Evolutionary conservation across 306 rosid genomes (phyloP), one percentile per base, ranked within the genome.

Genomic region (Gastrolobium villosum): DNA sequence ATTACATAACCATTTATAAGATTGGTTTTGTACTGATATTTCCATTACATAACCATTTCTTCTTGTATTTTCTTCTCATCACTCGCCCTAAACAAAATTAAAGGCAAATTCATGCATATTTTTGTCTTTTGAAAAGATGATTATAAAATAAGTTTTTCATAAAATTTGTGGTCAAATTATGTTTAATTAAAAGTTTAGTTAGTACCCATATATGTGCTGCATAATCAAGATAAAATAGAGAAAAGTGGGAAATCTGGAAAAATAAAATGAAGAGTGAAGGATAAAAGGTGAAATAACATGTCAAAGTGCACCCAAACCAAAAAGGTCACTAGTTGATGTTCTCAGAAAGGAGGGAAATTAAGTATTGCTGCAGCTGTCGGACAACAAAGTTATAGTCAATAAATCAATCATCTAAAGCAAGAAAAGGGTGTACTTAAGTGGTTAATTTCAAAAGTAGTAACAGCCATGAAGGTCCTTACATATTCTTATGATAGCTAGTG

Each of bases 1-100:
- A 30, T 63, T 31, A 30, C 34, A 10, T n/a, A 40, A 35, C 45
- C 54, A n/a, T 20, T 55, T 52, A n/a, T n/a, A n/a, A n/a, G n/a
- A n/a, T n/a, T 79, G 79, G 73, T 85, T 88, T 70, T 70, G 79
- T 87, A 81, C 84, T 84, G 68, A 82, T 90, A 84, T 88, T 62
- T 46, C 39, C 26, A 30, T 63, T 31, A 30, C 34, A 10, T n/a
- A 40, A 35, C 45, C 54, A n/a, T 20, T 55, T 52, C 45, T 56
- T 49, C 40, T 37, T 45, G 10, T 53, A 54, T 55, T 72, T 55
- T 39, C 61, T 78, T 71, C 72, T 72, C 62, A 45, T 72, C 44
- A 72, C 82, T 65, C 34, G 46, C 54, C 81, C 74, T 7, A 15
- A 67, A 66, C 41, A 66, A 70, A 72, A 37, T 46, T 35, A 20